These are phyloP conservation scores for Fusarium haematococcum DNA, from an alignment of 2,329 filamentous ascomycete species.

Conservation along the genomic window DNA sequence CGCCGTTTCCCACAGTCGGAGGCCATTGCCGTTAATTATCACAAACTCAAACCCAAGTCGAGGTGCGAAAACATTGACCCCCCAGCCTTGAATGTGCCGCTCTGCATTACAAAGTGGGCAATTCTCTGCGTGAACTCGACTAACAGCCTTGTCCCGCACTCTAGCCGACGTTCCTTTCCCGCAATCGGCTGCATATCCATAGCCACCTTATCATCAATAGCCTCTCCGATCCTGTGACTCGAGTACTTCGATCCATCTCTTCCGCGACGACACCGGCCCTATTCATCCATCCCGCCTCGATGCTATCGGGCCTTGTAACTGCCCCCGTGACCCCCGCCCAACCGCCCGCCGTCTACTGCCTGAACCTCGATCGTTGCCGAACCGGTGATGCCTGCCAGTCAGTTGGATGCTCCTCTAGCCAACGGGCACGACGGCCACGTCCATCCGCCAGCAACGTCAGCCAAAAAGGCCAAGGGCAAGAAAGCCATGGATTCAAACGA, in stretches of 20 bases:
- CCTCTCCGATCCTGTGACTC: conserved; percentile 25
- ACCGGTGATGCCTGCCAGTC: conserved; percentile 54
- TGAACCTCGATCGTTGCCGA: conserved; percentile 31
- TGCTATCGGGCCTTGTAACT: conserved; percentile 33
- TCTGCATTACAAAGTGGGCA: conserved; percentile 30
- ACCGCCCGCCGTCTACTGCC: conserved; percentile 27
- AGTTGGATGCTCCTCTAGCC: conserved; percentile 55
- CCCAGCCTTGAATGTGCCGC: conserved; percentile 27
- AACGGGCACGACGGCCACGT: conserved; percentile 57
- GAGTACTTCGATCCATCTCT: conserved; percentile 18
- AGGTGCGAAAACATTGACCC: conserved; percentile 35
- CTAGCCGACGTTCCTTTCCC: conserved; percentile 25
- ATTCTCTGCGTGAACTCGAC: conserved; percentile 33
- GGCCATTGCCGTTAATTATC: conserved; percentile 34
- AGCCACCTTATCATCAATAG: conserved; percentile 12
- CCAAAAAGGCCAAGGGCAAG: conserved; percentile 87
- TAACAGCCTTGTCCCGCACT: conserved; percentile 33
- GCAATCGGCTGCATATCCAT: conserved; percentile 2
- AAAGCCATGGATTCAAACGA: conserved; percentile 88
- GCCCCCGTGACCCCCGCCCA: conserved; percentile 38
- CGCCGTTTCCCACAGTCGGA: conserved; percentile 24
- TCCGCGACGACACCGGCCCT: conserved; percentile 24
- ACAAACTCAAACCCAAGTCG: conserved; percentile 10
- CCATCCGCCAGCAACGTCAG: conserved; percentile 57
- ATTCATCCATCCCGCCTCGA: conserved; percentile 37